Base-by-base conservation (phyloP, 768 basidiomycete genomes). In the Kwoniella sp. region DNA sequence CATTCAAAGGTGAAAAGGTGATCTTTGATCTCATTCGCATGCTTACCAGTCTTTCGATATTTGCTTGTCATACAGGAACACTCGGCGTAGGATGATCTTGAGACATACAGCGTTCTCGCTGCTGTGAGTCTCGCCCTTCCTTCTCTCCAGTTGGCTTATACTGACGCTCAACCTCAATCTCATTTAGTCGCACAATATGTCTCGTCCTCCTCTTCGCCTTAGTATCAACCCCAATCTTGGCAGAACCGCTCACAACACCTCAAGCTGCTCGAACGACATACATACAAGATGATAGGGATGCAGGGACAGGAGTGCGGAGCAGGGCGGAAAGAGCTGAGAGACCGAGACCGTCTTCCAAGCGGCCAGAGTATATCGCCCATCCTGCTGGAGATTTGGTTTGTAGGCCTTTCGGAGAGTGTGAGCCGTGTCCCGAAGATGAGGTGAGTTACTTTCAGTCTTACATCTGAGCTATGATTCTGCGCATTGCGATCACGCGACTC, bases 401-500 rank as follows among this genome's bases (percentile, higher is more conserved):
- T 65, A 66, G 80, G 19, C 81, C 81, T 9, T 82, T 81, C 67
- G 82, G 82, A 12, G 72, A 76, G 55, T 84, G 83, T 68, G 82
- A 83, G 65, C 82, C 83, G 25, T 84, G 83, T 76, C 83, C 83
- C 1, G 60, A 66, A 36, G 79, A 81, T 46, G 81, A 82, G 67
- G 83, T 83, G 54, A 54, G 82, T 68, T 17, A 2, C 17, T 27
- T 21, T 7, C 26, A 7, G 21, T 36, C 33, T 50, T 33, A 13
- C n/a, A n/a, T n/a, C n/a, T n/a, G n/a, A n/a, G n/a, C 33, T 33
- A 33, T 33, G 33, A 33, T 33, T 5, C 33, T 33, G 33, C 33
- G n/a, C n/a, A n/a, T n/a, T n/a, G n/a, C n/a, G n/a, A n/a, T n/a
- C n/a, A n/a, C n/a, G n/a, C n/a, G 33, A 33, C 33, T 33, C 33